These are phyloP conservation scores for Mycena galericulata DNA, from an alignment of 768 basidiomycete species.

Conservation along the genomic window DNA sequence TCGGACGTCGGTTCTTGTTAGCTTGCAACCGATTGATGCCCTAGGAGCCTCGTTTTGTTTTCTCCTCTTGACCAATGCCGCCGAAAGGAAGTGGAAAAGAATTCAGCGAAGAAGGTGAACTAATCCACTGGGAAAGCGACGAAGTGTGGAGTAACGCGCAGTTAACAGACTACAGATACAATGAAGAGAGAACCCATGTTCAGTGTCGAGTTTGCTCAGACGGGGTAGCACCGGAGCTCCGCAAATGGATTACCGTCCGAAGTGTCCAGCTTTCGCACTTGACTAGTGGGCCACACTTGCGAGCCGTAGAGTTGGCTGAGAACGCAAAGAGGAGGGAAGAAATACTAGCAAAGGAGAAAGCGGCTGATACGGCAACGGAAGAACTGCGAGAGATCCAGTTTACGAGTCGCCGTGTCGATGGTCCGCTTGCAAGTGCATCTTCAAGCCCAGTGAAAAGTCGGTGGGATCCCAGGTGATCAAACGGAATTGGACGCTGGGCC, in stretches of 20 bases:
- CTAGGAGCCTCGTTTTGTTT: not conserved
- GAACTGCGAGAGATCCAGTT: not conserved
- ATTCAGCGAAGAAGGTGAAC: not conserved
- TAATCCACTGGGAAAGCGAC: not conserved
- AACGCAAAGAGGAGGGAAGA: not conserved
- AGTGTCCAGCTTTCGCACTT: not conserved
- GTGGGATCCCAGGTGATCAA: too few relatives aligned
- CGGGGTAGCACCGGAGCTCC: not conserved
- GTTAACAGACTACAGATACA: not conserved
- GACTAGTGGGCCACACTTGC: not conserved
- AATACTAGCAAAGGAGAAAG: not conserved
- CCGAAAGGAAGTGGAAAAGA: not conserved
- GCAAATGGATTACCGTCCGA: not conserved
- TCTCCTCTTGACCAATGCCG: conserved; percentile 12
- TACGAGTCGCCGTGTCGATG: not conserved
- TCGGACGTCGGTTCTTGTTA: too few relatives aligned
- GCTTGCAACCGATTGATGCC: not conserved
- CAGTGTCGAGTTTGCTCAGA: not conserved
- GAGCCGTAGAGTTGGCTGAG: not conserved
- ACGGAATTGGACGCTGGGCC: too few relatives aligned
- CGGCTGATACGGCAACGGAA: not conserved
- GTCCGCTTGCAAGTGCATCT: not conserved
- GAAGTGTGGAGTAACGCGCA: not conserved
- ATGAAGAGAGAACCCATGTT: not conserved
- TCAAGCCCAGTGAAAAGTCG: too few relatives aligned